Evolutionary conservation across 148 eudicot genomes (phyloP), one percentile per base, ranked within the genome.

Genomic region (Bassia scoparia): DNA sequence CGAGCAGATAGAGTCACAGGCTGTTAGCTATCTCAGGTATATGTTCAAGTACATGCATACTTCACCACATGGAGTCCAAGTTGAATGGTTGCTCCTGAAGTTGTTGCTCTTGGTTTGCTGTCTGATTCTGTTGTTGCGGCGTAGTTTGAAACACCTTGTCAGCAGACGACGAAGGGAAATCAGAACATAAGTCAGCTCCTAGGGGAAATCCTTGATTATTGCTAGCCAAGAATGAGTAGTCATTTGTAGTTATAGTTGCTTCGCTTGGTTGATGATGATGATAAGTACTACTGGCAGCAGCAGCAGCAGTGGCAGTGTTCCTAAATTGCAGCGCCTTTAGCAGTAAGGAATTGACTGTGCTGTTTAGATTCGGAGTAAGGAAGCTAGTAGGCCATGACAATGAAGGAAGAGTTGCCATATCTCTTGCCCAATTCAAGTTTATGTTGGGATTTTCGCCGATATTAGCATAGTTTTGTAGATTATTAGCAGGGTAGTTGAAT

Each of bases 21-120:
- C n/a, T n/a, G 46, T 41, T 41, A 41, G 46, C 46, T 41, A 41
- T 41, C 46, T 41, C 46, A 41, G n/a, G n/a, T 37, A 3, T 18
- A 31, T 61, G 66, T 15, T 34, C 43, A 61, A 31, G 23, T 61
- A 4, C 16, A 30, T 14, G 16, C 23, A 55, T 5, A 37, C 69
- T 60, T 85, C 82, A 89, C 95, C 97, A 92, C 76, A 89, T 78
- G 81, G 97, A 84, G 86, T 89, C 96, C 91, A 89, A 75, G 69
- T 89, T 84, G 71, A 83, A 92, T 46, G 87, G 89, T 75, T 92
- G 96, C 72, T 82, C 84, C 55, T 75, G 81, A 16, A 70, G 46
- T 46, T 67, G 80, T 21, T 67, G 76, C 2, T 75, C 69, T 35
- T 70, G 84, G 29, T 61, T 62, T 31, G 74, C 77, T 31, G 74